Evolutionary conservation across 352 stramenopile genomes (phyloP), one percentile per base, ranked within the genome.

Genomic region (Phytopythium montanum): DNA sequence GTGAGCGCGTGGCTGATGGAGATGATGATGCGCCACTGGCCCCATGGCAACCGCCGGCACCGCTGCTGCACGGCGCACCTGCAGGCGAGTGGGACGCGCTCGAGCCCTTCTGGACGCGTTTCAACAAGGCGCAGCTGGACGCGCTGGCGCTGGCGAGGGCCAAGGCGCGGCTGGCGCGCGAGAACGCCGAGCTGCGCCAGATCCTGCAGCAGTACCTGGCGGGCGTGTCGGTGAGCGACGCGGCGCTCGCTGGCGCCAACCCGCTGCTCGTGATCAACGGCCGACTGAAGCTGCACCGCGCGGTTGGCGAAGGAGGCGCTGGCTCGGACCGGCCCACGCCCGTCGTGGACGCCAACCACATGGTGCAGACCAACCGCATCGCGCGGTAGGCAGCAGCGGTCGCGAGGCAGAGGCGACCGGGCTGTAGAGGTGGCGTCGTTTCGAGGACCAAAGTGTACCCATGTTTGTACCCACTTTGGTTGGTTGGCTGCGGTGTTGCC

Each of bases 41-140:
- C 16, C 46, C 60, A 19, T 82, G 90, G 61, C 73, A 90, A 65
- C 76, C 87, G 19, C 78, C 88, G 41, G 80, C 82, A 21, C 36
- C 53, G 53, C 49, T 80, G 31, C 50, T 71, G n/a, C 75, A 82
- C 31, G 73, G 79, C 26, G 67, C 85, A 6, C 52, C 67, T 18
- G 76, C 90, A 7, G 78, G 78, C 51, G 85, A 91, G 57, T 91
- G 85, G 85, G 79, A 95, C 55, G 87, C 87, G 59, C 69, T 97
- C 26, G 89, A 95, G 61, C 70, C 92, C 25, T 98, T 98, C 72
- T 97, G 92, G 85, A 94, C 97, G 66, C 92, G 95, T 14, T 97
- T 96, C 77, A 98, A 98, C 79, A 97, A 97, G 65, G 93, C 94
- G 14, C 64, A 97, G 51, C 75, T 98, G 0, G 92, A 98, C 64